Base-by-base conservation (phyloP, 2,329 filamentous ascomycete species). In the Diaporthe capsici region DNA sequence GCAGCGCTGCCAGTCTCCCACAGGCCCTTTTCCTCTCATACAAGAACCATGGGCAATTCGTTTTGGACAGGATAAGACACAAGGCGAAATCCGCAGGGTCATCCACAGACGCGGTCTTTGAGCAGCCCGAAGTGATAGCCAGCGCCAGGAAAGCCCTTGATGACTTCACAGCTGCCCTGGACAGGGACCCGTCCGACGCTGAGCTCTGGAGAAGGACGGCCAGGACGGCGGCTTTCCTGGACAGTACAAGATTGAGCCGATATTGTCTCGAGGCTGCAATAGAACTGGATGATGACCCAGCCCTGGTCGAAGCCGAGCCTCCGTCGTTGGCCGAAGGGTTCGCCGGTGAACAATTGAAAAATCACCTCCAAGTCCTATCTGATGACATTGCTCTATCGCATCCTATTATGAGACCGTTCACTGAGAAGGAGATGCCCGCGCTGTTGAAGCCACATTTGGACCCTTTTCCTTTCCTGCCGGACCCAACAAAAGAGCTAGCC, bases 31-130 rank as follows among this genome's bases (percentile, higher is more conserved):
- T 98, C 81, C 90, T 99, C 10, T 94, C 96, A 1, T 95, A 97
- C 87, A 99, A 98, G 84, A 99, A 98, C 80, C 93, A 96, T 84
- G 97, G 95, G 57, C 95, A 98, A 81, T 98, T 98, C 81, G 87
- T 93, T 75, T 87, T 99, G n/a, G 96, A 99, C 82, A 87, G 86
- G 75, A 90, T 93, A 79, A 92, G 88, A 79, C 86, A 90, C 83
- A 88, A 85, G 63, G 83, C 86, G 15, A 85, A 85, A 42, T 77
- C 79, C 3, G 76, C 80, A 13, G 77, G 79, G 8, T 76, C 77
- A 22, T 78, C 82, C 22, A 78, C 78, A 10, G 76, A 79, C 6
- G 79, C 82, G 10, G 82, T 84, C 10, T 83, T 88, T 25, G 79
- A 82, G 10, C 82, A 85, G n/a, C 77, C 83, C 4, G 82, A 82